A percentile compares a stretch with the other conserved stretches of the same genome.
Conservation (phyloP, 2,329 filamentous ascomycete genomes). For the Sarocladium kiliense region DNA sequence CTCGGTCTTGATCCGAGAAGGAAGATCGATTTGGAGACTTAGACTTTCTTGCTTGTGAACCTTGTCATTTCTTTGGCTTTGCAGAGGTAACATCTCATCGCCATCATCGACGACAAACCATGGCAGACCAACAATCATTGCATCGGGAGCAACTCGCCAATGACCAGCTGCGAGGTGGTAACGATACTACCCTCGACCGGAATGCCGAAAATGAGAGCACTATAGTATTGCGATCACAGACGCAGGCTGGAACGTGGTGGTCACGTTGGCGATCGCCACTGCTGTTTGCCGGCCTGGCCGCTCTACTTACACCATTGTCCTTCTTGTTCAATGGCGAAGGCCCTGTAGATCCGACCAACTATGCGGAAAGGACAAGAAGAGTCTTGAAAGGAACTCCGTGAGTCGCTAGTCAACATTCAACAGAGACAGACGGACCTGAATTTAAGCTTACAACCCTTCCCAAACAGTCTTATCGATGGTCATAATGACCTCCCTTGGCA, state of each 20-base stretch:
- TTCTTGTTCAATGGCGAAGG: conserved; percentile 4
- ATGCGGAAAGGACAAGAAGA: conserved; percentile 12
- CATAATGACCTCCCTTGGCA: conserved; percentile 26
- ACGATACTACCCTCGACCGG: not conserved
- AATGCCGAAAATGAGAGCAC: not conserved
- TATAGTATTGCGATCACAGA: not conserved
- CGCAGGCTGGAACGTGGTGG: not conserved
- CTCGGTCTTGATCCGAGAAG: not conserved
- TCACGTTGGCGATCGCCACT: conserved; percentile 1
- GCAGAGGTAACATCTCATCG: too few relatives aligned
- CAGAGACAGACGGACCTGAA: not conserved
- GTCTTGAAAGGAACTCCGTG: conserved; percentile 14
- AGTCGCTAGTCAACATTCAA: not conserved
- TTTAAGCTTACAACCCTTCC: not conserved
- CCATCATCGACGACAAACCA: not conserved
- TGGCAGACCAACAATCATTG: conserved; percentile 1
- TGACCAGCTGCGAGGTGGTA: not conserved
- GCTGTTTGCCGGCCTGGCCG: conserved; percentile 8
- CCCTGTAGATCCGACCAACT: conserved; percentile 13
- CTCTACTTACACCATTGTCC: conserved; percentile 6
- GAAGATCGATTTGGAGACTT: too few relatives aligned
- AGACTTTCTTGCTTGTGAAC: too few relatives aligned
- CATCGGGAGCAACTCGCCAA: not conserved
- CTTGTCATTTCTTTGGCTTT: too few relatives aligned
- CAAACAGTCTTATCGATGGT: conserved; percentile 21